A percentile compares a stretch with the other conserved stretches of the same genome.
Conservation (phyloP, 768 basidiomycete species). For the Clavulina sp. region DNA sequence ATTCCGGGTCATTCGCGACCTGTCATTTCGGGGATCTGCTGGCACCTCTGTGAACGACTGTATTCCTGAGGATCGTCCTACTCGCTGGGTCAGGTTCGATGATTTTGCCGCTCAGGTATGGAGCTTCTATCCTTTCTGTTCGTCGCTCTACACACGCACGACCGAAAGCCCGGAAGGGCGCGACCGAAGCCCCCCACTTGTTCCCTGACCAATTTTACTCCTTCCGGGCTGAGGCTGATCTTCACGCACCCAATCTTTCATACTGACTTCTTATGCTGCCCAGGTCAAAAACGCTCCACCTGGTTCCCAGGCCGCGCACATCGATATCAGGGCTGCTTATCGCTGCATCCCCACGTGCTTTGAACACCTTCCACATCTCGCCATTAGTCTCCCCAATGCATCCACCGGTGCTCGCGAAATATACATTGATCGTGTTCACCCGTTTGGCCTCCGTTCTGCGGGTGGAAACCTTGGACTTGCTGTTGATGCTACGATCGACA, state of each 20-base stretch:
- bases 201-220: too few species aligned
- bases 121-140: neutral
- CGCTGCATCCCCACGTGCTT: neutral
- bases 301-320: neutral
- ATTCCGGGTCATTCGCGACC: constrained; percentile 23
- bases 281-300: neutral
- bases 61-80: neutral
- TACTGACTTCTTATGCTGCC: too few species aligned
- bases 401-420: neutral
- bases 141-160: too few species aligned
- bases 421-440: neutral
- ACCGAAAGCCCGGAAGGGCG: too few species aligned
- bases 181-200: too few species aligned
- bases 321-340: neutral
- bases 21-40: constrained; percentile 14
- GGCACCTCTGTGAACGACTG: neutral
- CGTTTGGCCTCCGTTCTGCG: neutral
- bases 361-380: neutral
- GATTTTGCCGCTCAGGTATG: neutral
- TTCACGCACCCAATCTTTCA: too few species aligned
- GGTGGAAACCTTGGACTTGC: neutral
- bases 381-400: neutral
- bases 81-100: neutral
- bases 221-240: too few species aligned
- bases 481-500: neutral